Evolutionary conservation across 306 rosid genomes (phyloP).

Genomic region (barrel medic (Medicago truncatula)): DNA sequence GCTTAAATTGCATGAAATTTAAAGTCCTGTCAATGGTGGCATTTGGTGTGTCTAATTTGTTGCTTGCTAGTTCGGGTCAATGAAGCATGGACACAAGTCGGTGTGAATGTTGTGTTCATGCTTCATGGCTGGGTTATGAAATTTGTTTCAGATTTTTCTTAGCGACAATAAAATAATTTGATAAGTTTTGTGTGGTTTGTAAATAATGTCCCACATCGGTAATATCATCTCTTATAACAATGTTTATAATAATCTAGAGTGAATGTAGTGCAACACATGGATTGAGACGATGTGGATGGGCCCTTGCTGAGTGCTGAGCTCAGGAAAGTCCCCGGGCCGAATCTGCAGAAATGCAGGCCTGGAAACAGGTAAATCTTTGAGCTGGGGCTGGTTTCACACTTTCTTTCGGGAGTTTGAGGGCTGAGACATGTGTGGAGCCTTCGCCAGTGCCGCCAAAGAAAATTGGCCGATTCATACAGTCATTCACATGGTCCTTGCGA

Average conservation of each 20-base stretch:
- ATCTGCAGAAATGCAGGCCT: slow-evolving; percentile 29
- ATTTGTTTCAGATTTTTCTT: too few species aligned
- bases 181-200: too few species aligned
- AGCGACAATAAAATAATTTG: too few species aligned
- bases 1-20: too few species aligned
- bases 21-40: too few species aligned
- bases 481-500: slow-evolving; percentile 43
- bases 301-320: background rate
- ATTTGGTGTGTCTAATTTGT: too few species aligned
- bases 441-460: background rate
- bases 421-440: slow-evolving; percentile 17
- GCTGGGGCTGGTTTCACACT: background rate
- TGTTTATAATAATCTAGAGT: background rate
- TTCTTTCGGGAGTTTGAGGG: background rate
- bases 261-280: rapidly evolving
- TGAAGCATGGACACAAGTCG: too few species aligned
- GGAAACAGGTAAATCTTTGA: background rate
- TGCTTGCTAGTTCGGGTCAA: too few species aligned
- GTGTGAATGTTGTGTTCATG: too few species aligned
- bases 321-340: slow-evolving; percentile 55
- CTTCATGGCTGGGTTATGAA: too few species aligned
- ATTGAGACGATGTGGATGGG: slow-evolving; percentile 41
- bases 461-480: slow-evolving; percentile 28
- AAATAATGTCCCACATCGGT: slow-evolving; percentile 4
- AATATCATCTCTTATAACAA: rapidly evolving